Conservation (phyloP, 1,284 basidiomycete genomes). For the Ceratobasidium papillatum region DNA sequence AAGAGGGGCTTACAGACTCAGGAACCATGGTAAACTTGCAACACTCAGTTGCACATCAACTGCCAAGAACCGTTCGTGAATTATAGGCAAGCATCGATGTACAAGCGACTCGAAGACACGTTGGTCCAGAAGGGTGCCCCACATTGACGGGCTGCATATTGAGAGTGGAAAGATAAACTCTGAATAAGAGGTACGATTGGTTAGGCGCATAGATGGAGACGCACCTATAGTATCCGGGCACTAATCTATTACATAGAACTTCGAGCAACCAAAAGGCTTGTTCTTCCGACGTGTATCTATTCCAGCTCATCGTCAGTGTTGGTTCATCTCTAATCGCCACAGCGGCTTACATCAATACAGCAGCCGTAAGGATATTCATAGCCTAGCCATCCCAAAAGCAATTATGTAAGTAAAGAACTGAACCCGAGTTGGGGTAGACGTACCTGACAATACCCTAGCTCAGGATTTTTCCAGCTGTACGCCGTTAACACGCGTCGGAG, state of each 20-base stretch:
- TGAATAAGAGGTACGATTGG: not conserved
- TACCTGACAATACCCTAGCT: conserved; percentile 87
- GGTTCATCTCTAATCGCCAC: conserved; percentile 48
- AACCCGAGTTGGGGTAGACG: conserved; percentile 42
- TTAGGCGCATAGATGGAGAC: conserved; percentile 46
- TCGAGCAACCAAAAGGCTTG: conserved; percentile 98
- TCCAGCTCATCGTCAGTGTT: conserved; percentile 53
- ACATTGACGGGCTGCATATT: conserved; percentile 92
- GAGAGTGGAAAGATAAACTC: no score
- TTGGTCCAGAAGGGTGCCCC: conserved; percentile 97
- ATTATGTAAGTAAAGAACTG: not conserved
- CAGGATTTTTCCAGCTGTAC: conserved; percentile 97
- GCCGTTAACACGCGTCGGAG: conserved; percentile 93
- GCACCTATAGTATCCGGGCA: conserved; percentile 97
- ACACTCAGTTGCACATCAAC: conserved; percentile 98
- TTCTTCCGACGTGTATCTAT: conserved; percentile 95
- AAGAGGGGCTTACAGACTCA: conserved; percentile 74
- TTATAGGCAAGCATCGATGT: conserved; percentile 85
- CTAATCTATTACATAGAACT: conserved; percentile 91
- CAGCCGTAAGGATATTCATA: conserved; percentile 93
- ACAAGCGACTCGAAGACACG: conserved; percentile 98
- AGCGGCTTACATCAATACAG: conserved; percentile 79
- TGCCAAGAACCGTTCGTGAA: conserved; percentile 90
- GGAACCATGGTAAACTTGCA: conserved; percentile 97
- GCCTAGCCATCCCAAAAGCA: conserved; percentile 62